These are phyloP conservation scores for Nectriaceae sp. DNA, from an alignment of 2,329 filamentous ascomycete genomes.

Conservation along the genomic window DNA sequence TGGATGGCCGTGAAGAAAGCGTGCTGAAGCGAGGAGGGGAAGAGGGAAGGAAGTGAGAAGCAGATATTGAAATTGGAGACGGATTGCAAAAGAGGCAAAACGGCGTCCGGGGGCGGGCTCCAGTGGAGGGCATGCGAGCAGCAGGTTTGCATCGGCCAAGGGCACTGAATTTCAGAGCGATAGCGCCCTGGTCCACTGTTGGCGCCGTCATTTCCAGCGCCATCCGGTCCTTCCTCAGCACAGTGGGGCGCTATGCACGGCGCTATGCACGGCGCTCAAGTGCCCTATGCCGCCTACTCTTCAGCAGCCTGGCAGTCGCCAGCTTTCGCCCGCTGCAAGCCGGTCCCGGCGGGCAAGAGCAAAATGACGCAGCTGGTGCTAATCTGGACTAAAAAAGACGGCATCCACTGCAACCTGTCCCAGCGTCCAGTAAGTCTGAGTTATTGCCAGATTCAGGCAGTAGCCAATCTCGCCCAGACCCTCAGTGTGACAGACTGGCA, in stretches of 20 bases:
- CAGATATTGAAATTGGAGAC: not conserved
- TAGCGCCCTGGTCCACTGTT: not conserved
- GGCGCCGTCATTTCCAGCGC: not conserved
- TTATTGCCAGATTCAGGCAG: conserved; percentile 8
- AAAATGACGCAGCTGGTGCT: conserved; percentile 28
- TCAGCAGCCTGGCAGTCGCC: no score
- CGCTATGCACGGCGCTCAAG: not conserved
- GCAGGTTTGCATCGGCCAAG: conserved; percentile 2
- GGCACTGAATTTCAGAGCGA: not conserved
- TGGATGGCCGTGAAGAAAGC: conserved; percentile 7
- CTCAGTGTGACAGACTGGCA: no score
- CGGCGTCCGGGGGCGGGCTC: conserved; percentile 9
- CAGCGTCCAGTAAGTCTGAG: conserved; percentile 1
- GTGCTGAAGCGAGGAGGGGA: not conserved
- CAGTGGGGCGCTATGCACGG: not conserved
- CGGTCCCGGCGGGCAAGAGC: conserved; percentile 2
- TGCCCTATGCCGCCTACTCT: no score
- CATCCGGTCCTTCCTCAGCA: not conserved
- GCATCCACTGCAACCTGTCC: conserved; percentile 11
- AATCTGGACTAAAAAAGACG: conserved; percentile 21
- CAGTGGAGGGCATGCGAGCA: conserved; percentile 14
- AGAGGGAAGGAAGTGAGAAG: conserved; percentile 1
- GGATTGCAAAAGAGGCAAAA: conserved; percentile 1
- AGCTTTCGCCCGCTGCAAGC: conserved; percentile 5
- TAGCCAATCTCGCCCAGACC: no score